phyloP scores from a whole-genome alignment of 2,329 filamentous ascomycete species.

The Diaporthe sp. region DNA sequence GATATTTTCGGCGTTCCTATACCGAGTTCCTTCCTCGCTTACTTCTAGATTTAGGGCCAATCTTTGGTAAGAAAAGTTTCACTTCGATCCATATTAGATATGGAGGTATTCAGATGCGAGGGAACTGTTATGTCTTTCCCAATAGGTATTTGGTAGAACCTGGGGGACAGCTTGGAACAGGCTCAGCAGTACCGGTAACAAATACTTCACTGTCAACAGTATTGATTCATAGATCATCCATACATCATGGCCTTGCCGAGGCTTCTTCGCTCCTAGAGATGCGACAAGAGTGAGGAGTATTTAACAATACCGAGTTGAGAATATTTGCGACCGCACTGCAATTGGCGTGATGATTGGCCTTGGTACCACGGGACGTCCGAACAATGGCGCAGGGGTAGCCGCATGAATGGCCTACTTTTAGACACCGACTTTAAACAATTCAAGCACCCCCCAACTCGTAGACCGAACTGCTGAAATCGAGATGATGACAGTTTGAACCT shows the following conservation, averaged over 20 bases:
- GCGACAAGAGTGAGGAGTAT: too few relatives aligned
- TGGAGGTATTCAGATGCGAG: not conserved
- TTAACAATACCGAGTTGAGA: too few relatives aligned
- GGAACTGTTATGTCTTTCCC: fast-evolving
- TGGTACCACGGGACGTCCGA: not conserved
- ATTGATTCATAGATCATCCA: too few relatives aligned
- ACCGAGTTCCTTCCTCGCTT: not conserved
- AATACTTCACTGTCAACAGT: not conserved
- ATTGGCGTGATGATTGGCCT: not conserved
- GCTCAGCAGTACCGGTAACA: too few relatives aligned
- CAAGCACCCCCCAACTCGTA: not conserved
- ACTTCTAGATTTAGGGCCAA: not conserved
- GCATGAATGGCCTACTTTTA: not conserved
- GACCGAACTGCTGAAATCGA: not conserved
- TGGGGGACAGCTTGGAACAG: not conserved
- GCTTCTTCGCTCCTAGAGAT: not conserved
- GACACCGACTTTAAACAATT: not conserved
- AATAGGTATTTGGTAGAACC: too few relatives aligned
- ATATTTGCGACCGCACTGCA: too few relatives aligned
- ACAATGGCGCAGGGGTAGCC: not conserved
- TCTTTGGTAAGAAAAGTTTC: too few relatives aligned
- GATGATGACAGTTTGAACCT: not conserved
- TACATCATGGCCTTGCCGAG: too few relatives aligned
- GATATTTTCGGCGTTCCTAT: not conserved
- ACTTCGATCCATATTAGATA: not conserved